Conservation (phyloP, 1,139 yeast genomes). For the Diutina ranongensis region DNA sequence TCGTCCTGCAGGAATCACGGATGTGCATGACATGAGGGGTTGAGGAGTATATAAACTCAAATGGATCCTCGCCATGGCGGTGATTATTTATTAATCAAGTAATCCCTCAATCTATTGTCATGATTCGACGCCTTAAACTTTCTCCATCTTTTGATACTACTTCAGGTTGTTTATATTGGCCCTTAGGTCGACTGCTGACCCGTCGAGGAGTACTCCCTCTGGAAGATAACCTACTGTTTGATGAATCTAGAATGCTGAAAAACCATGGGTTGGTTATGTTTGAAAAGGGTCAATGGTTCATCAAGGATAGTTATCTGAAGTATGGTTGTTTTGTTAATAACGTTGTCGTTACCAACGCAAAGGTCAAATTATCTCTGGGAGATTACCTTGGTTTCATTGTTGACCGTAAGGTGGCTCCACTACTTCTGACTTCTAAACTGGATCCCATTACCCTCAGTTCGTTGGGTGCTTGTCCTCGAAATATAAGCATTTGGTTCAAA, state of each 20-base stretch:
- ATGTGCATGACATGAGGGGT: neutral
- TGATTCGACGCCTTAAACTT: neutral
- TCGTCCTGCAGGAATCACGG: too few relatives aligned
- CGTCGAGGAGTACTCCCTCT: neutral
- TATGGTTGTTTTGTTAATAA: slow-evolving; percentile 30
- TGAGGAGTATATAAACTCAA: neutral
- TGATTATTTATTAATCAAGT: neutral
- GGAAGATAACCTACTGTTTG: neutral
- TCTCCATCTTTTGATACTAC: too few relatives aligned
- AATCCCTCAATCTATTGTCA: neutral
- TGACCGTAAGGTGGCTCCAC: slow-evolving; percentile 4
- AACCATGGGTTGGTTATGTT: neutral
- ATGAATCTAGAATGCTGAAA: neutral
- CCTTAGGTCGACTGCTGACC: slow-evolving; percentile 1
- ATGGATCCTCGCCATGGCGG: neutral
- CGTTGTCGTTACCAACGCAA: slow-evolving; percentile 15
- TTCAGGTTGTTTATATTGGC: too few relatives aligned
- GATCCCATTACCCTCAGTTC: neutral
- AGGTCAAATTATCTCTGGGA: slow-evolving; percentile 13
- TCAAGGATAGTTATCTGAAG: slow-evolving; percentile 24
- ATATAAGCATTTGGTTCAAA: neutral
- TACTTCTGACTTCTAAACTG: neutral
- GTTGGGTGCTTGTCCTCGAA: neutral
- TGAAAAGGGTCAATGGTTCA: slow-evolving; percentile 7
- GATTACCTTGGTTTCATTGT: slow-evolving; percentile 13